A percentile compares a stretch with the other conserved stretches of the same genome.
Conservation (phyloP, 805 yeast species). For the Barnettozyma sucrosica region DNA sequence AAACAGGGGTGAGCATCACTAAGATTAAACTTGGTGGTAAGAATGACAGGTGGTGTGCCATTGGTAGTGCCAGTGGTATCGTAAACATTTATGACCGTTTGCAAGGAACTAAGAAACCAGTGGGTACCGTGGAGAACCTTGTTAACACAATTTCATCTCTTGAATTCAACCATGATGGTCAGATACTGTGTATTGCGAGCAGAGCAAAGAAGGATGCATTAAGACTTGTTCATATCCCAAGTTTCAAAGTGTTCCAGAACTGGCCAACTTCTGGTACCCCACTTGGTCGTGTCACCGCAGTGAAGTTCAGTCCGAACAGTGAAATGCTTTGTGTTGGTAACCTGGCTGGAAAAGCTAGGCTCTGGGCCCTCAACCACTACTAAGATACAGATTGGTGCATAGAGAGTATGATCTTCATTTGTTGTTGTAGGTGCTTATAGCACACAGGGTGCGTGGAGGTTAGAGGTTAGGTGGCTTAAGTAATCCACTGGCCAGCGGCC, state of each 20-base stretch:
- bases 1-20: constrained; percentile 80
- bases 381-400: constrained; percentile 16
- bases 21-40: constrained; percentile 66
- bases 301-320: constrained; percentile 70
- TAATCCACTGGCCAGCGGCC: neutral
- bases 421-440: neutral
- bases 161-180: constrained; percentile 82
- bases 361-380: constrained; percentile 87
- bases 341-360: constrained; percentile 82
- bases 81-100: constrained; percentile 76
- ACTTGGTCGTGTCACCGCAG: constrained; percentile 84
- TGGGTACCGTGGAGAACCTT: constrained; percentile 66
- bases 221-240: constrained; percentile 80
- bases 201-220: constrained; percentile 82
- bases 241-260: constrained; percentile 79
- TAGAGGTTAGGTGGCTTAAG: neutral
- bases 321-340: constrained; percentile 88
- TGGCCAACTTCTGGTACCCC: constrained; percentile 99
- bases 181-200: constrained; percentile 78
- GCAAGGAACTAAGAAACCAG: constrained; percentile 42
- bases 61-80: constrained; percentile 85
- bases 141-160: constrained; percentile 74
- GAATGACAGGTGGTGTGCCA: constrained; percentile 73
- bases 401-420: neutral
- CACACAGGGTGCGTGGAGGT: neutral